phyloP scores from a whole-genome alignment of 2,329 filamentous ascomycete species.

The Aspergillus terreus region DNA sequence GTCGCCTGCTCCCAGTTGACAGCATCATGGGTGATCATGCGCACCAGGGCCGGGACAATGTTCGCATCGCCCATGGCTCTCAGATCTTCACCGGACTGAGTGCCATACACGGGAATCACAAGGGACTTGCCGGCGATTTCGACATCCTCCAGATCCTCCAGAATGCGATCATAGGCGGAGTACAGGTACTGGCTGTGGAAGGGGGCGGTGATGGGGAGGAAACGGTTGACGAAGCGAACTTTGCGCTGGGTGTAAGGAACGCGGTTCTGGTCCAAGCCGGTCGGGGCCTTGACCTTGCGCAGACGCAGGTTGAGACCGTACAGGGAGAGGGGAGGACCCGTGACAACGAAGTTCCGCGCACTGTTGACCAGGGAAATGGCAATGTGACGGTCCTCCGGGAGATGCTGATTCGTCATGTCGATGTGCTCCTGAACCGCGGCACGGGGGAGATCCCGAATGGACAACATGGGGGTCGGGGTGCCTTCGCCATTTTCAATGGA shows the following conservation, averaged over 20 bases:
- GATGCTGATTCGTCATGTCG: constrained; percentile 92
- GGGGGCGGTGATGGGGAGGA: constrained; percentile 93
- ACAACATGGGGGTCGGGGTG: constrained; percentile 94
- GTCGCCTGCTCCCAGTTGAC: constrained; percentile 97
- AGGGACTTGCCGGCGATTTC: constrained; percentile 69
- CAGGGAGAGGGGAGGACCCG: constrained; percentile 89
- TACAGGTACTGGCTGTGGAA: constrained; percentile 96
- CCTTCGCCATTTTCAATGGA: constrained; percentile 93
- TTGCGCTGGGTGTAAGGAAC: constrained; percentile 95
- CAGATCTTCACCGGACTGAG: constrained; percentile 81
- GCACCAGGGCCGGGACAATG: constrained; percentile 79
- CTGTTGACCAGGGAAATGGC: constrained; percentile 95
- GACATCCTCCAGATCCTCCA: constrained; percentile 81
- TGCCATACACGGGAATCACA: constrained; percentile 84
- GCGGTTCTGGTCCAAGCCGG: constrained; percentile 92
- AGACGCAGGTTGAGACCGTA: constrained; percentile 94
- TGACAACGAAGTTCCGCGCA: constrained; percentile 93
- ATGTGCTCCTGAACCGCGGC: constrained; percentile 93
- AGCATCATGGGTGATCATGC: constrained; percentile 89
- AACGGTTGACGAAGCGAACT: constrained; percentile 92
- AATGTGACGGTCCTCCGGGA: constrained; percentile 89
- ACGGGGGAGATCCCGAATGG: constrained; percentile 86
- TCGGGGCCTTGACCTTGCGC: constrained; percentile 94
- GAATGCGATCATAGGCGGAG: constrained; percentile 76
- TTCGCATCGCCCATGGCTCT: constrained; percentile 67